phyloP scores from a whole-genome alignment of 169 alveolate genomes.

The Plasmodium relictum region DNA sequence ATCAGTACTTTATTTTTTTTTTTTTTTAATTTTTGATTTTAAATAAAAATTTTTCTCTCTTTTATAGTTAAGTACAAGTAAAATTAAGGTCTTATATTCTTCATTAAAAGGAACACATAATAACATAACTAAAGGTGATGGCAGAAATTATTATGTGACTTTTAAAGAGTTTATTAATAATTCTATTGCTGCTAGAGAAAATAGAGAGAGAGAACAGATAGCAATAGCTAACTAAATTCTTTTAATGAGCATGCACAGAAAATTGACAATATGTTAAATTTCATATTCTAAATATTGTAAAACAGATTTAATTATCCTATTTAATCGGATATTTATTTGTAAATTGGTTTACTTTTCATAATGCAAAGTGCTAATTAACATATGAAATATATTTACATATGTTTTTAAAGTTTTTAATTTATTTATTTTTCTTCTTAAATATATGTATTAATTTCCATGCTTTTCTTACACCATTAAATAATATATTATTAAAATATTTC shows the following conservation, averaged over 20 bases:
- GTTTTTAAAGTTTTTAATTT: too few relatives aligned
- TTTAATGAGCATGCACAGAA: background rate
- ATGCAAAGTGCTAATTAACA: too few relatives aligned
- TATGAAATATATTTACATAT: too few relatives aligned
- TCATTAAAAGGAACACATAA: conserved; percentile 47
- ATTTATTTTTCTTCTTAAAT: too few relatives aligned
- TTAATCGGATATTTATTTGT: too few relatives aligned
- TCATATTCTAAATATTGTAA: too few relatives aligned
- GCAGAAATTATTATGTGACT: conserved; percentile 9
- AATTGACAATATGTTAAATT: too few relatives aligned
- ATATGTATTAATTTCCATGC: too few relatives aligned
- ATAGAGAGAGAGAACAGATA: background rate
- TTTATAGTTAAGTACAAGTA: conserved; percentile 35
- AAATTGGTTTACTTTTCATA: too few relatives aligned
- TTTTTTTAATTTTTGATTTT: background rate
- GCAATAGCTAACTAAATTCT: background rate
- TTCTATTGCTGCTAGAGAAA: background rate
- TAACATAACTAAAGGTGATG: conserved; percentile 30
- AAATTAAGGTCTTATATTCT: background rate
- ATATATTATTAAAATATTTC: too few relatives aligned
- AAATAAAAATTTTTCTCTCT: background rate
- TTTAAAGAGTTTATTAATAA: conserved; percentile 22
- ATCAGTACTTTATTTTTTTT: background rate
- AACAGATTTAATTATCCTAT: too few relatives aligned
- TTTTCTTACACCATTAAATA: too few relatives aligned